Percentiles rank a stretch among this genome's conserved stretches.
Conservation (phyloP, 495 filamentous ascomycete genomes). For the Hypomontagnella submonticulosa region DNA sequence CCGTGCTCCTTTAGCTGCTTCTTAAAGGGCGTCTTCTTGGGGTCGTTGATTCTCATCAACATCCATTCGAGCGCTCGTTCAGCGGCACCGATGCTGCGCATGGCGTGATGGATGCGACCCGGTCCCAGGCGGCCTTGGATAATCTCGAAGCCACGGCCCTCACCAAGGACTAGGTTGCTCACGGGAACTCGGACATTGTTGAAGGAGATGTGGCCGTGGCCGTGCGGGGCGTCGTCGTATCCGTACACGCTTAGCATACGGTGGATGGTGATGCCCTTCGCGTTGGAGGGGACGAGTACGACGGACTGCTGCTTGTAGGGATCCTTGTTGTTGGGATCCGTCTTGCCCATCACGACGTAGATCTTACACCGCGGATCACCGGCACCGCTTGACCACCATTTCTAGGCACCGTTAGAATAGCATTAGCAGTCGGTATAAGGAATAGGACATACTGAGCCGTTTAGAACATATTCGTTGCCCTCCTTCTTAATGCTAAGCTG, state of each 20-base stretch:
- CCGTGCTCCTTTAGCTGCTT: conserved; percentile 83
- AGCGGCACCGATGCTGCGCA: conserved; percentile 88
- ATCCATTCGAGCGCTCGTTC: conserved; percentile 90
- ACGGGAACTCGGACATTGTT: conserved; percentile 83
- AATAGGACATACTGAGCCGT: conserved; percentile 72
- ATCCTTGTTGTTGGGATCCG: conserved; percentile 74
- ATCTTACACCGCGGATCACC: conserved; percentile 90
- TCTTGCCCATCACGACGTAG: conserved; percentile 94
- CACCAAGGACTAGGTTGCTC: conserved; percentile 83
- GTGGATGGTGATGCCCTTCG: conserved; percentile 81
- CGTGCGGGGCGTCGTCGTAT: conserved; percentile 94
- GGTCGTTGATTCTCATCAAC: conserved; percentile 88
- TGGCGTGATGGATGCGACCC: conserved; percentile 92
- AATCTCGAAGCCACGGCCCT: conserved; percentile 95
- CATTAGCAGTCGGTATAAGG: background rate
- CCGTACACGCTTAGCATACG: conserved; percentile 91
- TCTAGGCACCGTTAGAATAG: conserved; percentile 58
- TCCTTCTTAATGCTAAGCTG: conserved; percentile 81
- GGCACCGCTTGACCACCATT: conserved; percentile 97
- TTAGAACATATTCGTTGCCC: conserved; percentile 85
- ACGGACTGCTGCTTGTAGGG: conserved; percentile 90
- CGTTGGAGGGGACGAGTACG: conserved; percentile 79
- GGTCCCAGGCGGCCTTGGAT: conserved; percentile 93
- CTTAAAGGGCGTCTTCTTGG: conserved; percentile 85
- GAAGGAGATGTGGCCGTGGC: conserved; percentile 90